phyloP scores from a whole-genome alignment of 305 asterid species.

The Fraxinus platypoda region DNA sequence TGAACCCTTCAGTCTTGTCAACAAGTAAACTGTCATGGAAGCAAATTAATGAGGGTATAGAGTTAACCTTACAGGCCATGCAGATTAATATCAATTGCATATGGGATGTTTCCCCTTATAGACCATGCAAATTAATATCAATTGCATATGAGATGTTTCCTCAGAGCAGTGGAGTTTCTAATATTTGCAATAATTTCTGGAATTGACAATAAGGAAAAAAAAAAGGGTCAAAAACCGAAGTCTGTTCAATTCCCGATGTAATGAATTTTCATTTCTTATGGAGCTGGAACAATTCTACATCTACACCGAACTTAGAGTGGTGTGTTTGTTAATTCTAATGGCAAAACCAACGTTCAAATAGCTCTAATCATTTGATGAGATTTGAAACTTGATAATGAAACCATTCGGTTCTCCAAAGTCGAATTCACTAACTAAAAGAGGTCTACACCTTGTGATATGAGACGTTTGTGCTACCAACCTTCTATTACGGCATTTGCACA shows the following conservation, averaged over 20 bases:
- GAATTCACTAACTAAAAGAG: background rate
- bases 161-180: background rate
- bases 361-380: background rate
- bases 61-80: constrained; percentile 14
- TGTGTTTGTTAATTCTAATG: background rate
- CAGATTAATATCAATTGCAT: constrained; percentile 8
- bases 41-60: constrained; percentile 18
- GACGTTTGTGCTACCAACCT: background rate
- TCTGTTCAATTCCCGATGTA: background rate
- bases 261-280: background rate
- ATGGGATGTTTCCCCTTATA: constrained; percentile 7
- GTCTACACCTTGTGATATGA: background rate
- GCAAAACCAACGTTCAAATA: background rate
- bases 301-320: background rate
- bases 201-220: background rate
- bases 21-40: constrained; percentile 52
- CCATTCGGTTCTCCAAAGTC: background rate
- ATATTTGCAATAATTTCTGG: constrained; percentile 6
- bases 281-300: background rate
- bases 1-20: constrained; percentile 53
- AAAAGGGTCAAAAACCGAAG: background rate
- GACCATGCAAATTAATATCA: constrained; percentile 7
- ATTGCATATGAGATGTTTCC: constrained; percentile 4
- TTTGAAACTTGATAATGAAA: background rate
- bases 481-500: background rate